Percentiles rank a stretch among this genome's conserved stretches.
phyloP scores from a whole-genome alignment of 805 yeast species.

The Candida glaebosa region DNA sequence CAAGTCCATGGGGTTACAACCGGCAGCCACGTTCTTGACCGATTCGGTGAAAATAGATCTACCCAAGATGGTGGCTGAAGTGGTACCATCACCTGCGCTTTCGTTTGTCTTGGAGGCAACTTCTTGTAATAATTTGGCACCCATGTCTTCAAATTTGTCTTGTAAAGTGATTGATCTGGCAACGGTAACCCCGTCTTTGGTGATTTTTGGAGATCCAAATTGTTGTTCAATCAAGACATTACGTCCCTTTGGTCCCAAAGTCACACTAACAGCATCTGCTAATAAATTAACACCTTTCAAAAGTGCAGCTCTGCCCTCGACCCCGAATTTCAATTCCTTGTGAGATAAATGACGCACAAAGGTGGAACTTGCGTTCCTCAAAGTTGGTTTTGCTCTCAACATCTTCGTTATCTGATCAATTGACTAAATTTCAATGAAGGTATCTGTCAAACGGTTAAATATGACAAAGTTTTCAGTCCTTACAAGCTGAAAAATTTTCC shows the following conservation, averaged over 20 bases:
- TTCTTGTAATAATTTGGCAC: slow-evolving; percentile 92
- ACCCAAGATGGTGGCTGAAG: slow-evolving; percentile 95
- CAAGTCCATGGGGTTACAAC: slow-evolving; percentile 97
- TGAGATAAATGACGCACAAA: slow-evolving; percentile 58
- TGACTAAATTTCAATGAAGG: not conserved
- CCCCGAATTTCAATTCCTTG: slow-evolving; percentile 95
- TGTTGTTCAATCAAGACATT: slow-evolving; percentile 95
- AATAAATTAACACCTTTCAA: slow-evolving; percentile 90
- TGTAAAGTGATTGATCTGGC: slow-evolving; percentile 79
- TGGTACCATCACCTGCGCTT: slow-evolving; percentile 98
- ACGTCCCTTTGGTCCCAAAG: slow-evolving; percentile 97
- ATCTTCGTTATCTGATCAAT: slow-evolving; percentile 25
- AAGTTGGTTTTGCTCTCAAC: slow-evolving; percentile 47
- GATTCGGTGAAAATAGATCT: slow-evolving; percentile 93
- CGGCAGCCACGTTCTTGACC: slow-evolving; percentile 96
- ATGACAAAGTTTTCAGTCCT: not conserved
- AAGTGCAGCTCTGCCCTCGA: slow-evolving; percentile 93
- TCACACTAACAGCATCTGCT: slow-evolving; percentile 95
- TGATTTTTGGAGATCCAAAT: slow-evolving; percentile 95
- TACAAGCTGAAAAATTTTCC: slow-evolving; percentile 8
- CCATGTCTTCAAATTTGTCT: slow-evolving; percentile 94
- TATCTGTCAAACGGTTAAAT: not conserved
- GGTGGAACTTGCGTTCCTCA: slow-evolving; percentile 35
- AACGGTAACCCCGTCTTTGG: slow-evolving; percentile 98
- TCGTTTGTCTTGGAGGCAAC: slow-evolving; percentile 97